Base-by-base conservation (phyloP, 2,329 filamentous ascomycete genomes). In the Pseudogymnoascus sp. region DNA sequence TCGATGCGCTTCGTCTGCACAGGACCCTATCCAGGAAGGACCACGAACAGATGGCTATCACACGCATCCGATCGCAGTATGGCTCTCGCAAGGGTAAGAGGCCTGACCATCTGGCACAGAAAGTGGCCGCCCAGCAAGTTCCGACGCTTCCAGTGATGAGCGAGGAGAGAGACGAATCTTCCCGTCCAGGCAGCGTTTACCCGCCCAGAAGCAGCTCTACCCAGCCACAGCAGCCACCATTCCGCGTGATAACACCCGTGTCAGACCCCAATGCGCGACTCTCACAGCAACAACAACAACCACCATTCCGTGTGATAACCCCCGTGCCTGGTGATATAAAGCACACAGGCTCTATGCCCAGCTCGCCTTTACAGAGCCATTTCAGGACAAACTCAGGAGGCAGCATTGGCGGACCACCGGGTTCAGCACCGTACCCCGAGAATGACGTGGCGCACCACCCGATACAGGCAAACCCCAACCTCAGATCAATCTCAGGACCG, bases 21-120 rank as follows among this genome's bases (percentile, higher is more conserved):
- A 91, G 91, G 75, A 90, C 90, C 3, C 80, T 97, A 56, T 96
- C 91, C 2, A 93, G 93, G 77, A 84, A 88, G 69, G 95, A 97
- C 71, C 95, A 99, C 73, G 93, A 97, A 75, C 91, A 92, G 63
- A 88, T 96, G 44, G 93, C 95, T 0, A 86, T 99, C 67, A 88
- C 86, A 60, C 86, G 89, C 62, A 97, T 99, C 79, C 96, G 89
- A 75, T 91, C 86, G 3, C 86, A 88, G 67, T 85, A 91, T 70
- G 88, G 88, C 15, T 90, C 88, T 15, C 85, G 88, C 71, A 78
- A 83, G 60, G 85, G 85, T 33, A 79, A 80, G 69, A 78, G 85
- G 62, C 85, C 85, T 0, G 84, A 86, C 37, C 78, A 85, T 44
- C 85, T 87, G 72, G 80, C 81, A 68, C 79, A 81, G 62, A 74